Evolutionary conservation across 1,284 basidiomycete species (phyloP), one percentile per base, ranked within the genome.

Genomic region (Apiotrichum sp.): DNA sequence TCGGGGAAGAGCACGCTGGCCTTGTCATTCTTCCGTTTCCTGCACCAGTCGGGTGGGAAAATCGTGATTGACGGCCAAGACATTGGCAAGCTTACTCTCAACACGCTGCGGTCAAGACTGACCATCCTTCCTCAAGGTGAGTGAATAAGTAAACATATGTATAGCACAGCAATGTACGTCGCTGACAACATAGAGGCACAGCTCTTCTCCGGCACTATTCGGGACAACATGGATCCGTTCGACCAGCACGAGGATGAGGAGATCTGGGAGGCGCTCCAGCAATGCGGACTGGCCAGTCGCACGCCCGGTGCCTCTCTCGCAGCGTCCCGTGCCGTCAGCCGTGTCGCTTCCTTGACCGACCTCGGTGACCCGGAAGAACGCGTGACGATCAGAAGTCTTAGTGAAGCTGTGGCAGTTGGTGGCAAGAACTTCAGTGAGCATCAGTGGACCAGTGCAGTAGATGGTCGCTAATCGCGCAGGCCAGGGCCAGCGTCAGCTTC

Each of bases 401-500:
- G 80, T 35, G 78, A 78, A 56, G 62, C 70, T 11, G 79, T 82
- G 9, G 77, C 77, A 31, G 78, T 79, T 43, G 80, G 80, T 6
- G 75, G 75, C 11, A 72, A 71, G 61, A 75, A 75, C 61, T 75
- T 70, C 55, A 69, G 67, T 67, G 48, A 55, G 56, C 22, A 22
- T 22, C 22, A 22, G 22, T 22, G 22, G 22, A 22, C 22, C 22
- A 22, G 22, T 22, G 22, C 22, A 22, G 22, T 22, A 22, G 22
- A 22, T 22, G 22, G 22, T 22, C 22, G 22, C 22, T 60, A n/a
- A 22, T 22, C 22, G 22, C 22, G 22, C 77, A 81, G 72, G 79
- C 78, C 65, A 79, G n/a, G 80, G 80, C 8, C 80, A 82, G 64
- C 70, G 80, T 29, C 81, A 82, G 65, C 75, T 82, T 1, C 71